Base-by-base conservation (phyloP, 73 alveolate genomes). In the Paramecium pentaurelia region DNA sequence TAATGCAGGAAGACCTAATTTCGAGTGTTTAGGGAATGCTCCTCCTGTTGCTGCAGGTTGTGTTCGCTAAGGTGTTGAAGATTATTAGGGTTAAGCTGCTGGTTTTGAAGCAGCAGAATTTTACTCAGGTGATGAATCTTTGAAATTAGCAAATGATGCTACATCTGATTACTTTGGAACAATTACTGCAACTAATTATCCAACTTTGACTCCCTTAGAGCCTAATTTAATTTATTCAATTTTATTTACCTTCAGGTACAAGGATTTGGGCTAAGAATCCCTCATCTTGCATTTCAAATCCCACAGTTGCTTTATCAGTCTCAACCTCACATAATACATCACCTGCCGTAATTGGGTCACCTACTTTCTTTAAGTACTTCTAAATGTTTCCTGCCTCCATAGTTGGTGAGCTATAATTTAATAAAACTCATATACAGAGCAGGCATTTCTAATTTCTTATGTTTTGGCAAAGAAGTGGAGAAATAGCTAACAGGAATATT, bases 241-340 rank as follows among this genome's bases (percentile, higher is more conserved):
- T 9, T 27, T 16, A 88, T 30, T 22, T 86, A 59, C 99, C 98
- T 86, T 93, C 98, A 14, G 93, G 94, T 25, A 60, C 93, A 25
- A 97, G 89, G 5, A 97, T 86, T 85, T 95, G 94, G 22, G 99
- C 99, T 49, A 97, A 59, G 86, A 51, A 97, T 27, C 97, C 98
- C 14, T 95, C 96, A 60, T 97, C 99, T 92, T 96, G 94, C 95
- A 95, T 93, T 58, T 97, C 99, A 84, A 96, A 96, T 88, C 93
- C 97, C 30, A 97, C 98, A 6, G 98, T 93, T 25, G 98, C 98
- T 88, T 97, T 97, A 71, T 97, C 99, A 5, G 99, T 97, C 95
- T 97, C 98, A 75, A 97, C 96, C 64, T 94, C 97, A 38, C 96
- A 96, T 40, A 96, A 86, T 77, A 92, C 92, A 68, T 96, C 98